Evolutionary conservation across 1,284 basidiomycete species (phyloP).

Genomic region (Ceratobasidium sp.): DNA sequence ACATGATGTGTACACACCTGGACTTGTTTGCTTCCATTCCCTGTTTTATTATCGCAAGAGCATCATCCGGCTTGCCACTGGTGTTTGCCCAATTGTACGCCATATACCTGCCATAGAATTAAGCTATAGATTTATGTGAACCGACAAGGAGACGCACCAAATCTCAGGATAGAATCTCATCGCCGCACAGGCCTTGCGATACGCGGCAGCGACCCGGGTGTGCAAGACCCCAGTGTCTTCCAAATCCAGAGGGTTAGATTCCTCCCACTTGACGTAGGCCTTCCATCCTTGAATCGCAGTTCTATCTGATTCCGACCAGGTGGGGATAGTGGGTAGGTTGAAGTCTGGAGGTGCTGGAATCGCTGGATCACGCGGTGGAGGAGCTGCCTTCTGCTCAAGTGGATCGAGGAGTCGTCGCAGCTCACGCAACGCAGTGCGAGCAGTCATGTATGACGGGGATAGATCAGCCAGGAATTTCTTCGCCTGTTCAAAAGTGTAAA

Average conservation of each 20-base stretch:
- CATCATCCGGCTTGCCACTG: conserved; percentile 86
- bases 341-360: conserved; percentile 58
- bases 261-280: conserved; percentile 95
- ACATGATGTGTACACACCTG: conserved; percentile 64
- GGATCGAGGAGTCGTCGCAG: conserved; percentile 76
- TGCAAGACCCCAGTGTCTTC: conserved; percentile 81
- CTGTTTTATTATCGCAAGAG: conserved; percentile 81
- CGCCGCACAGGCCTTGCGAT: conserved; percentile 87
- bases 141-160: conserved; percentile 69
- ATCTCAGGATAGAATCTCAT: conserved; percentile 97
- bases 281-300: conserved; percentile 88
- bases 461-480: conserved; percentile 93
- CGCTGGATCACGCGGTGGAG: conserved; percentile 56
- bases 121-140: not conserved
- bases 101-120: conserved; percentile 78
- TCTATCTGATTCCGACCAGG: conserved; percentile 80
- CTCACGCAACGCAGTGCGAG: conserved; percentile 88
- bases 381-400: conserved; percentile 59
- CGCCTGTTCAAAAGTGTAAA: conserved; percentile 64
- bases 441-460: conserved; percentile 93
- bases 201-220: conserved; percentile 83
- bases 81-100: conserved; percentile 84
- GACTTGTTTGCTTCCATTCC: conserved; percentile 91
- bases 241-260: conserved; percentile 91
- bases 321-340: conserved; percentile 79